Conservation (phyloP, 1,139 yeast species). For the Blastobotrys arbuscula region DNA sequence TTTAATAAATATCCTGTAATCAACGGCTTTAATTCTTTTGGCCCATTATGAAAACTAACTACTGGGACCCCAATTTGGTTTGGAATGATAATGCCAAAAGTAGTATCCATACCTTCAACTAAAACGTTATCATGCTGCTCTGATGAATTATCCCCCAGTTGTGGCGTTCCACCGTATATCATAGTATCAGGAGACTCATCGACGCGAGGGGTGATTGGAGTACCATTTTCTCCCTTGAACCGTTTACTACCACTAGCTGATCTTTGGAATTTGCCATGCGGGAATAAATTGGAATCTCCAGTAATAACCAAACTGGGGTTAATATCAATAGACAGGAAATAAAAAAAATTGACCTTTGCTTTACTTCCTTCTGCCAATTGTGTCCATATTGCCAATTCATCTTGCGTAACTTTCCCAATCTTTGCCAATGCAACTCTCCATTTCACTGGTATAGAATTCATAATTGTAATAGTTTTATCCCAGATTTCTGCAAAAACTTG, state of each 20-base stretch:
- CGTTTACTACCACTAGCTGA: constrained; percentile 12
- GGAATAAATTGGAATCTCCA: constrained; percentile 29
- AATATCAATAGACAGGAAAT: constrained; percentile 67
- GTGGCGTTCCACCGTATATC: constrained; percentile 32
- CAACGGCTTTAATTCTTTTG: constrained; percentile 37
- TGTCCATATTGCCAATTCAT: constrained; percentile 33
- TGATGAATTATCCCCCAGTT: constrained; percentile 13
- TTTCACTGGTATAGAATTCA: constrained; percentile 23
- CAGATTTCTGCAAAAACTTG: constrained; percentile 55
- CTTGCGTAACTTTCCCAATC: constrained; percentile 32
- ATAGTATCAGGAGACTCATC: constrained; percentile 33
- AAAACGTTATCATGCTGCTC: constrained; percentile 24
- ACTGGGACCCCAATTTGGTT: constrained; percentile 9
- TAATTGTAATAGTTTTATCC: constrained; percentile 44
- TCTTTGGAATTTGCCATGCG: constrained; percentile 20
- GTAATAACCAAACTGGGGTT: constrained; percentile 52
- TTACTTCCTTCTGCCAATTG: constrained; percentile 21
- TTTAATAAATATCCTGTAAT: constrained; percentile 18
- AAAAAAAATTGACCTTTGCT: constrained; percentile 54
- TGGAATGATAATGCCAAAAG: constrained; percentile 50
- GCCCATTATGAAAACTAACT: constrained; percentile 24
- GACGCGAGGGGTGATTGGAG: constrained; percentile 33
- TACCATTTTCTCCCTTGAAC: constrained; percentile 14
- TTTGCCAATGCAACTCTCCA: constrained; percentile 37
- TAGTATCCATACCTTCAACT: constrained; percentile 39